Percentiles rank a stretch among this genome's conserved stretches.
Conservation (phyloP, 345 rosid genomes). For the Heritiera fomes region DNA sequence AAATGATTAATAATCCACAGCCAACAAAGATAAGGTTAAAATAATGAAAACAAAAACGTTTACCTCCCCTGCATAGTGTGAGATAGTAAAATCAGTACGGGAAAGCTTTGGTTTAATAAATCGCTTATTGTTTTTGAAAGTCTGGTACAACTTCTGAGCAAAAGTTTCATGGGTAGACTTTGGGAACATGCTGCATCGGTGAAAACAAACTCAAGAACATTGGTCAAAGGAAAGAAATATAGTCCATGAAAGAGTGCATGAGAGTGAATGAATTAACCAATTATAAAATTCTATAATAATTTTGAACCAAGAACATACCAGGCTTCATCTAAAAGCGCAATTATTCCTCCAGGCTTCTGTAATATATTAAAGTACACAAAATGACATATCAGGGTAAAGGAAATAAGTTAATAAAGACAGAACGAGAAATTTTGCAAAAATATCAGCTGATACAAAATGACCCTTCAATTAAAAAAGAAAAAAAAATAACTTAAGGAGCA, state of each 20-base stretch:
- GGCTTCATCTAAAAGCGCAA: conserved; percentile 78
- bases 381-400: neutral
- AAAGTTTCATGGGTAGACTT: conserved; percentile 83
- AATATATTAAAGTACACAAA: neutral
- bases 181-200: conserved; percentile 70
- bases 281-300: conserved; percentile 9
- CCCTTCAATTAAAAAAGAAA: neutral
- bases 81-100: conserved; percentile 67
- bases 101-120: conserved; percentile 79
- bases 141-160: conserved; percentile 78
- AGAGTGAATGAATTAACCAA: neutral
- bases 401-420: neutral
- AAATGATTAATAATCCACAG: neutral
- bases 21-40: neutral
- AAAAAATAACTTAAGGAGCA: neutral
- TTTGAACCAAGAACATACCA: conserved; percentile 42
- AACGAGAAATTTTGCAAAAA: neutral
- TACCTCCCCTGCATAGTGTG: conserved; percentile 83
- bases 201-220: conserved; percentile 4
- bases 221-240: neutral
- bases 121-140: conserved; percentile 68
- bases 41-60: neutral
- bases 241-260: neutral
- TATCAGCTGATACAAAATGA: neutral
- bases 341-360: conserved; percentile 88